Percentiles rank a stretch among this genome's conserved stretches.
These are phyloP conservation scores for Letharia lupina DNA, from an alignment of 495 filamentous ascomycete species.

Conservation along the genomic window DNA sequence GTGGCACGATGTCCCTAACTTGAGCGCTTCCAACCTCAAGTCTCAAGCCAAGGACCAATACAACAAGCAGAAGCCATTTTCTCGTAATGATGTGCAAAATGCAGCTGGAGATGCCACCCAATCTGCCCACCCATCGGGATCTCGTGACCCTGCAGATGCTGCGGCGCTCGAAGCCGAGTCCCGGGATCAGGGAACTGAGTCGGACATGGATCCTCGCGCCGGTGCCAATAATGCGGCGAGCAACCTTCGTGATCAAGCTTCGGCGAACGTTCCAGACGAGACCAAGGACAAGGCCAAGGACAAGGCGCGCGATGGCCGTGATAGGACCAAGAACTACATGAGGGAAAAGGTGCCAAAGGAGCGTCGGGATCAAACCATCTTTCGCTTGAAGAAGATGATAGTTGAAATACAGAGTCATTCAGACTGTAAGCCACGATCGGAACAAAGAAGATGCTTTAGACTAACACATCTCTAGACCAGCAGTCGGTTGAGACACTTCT, in stretches of 20 bases:
- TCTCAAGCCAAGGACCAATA: slow-evolving; percentile 52
- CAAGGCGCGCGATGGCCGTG: slow-evolving; percentile 44
- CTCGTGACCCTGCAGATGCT: slow-evolving; percentile 43
- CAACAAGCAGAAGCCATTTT: slow-evolving; percentile 52
- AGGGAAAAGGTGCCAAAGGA: slow-evolving; percentile 81
- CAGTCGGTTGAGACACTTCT: slow-evolving; percentile 81
- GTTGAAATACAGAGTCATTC: slow-evolving; percentile 89
- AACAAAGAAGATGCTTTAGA: slow-evolving; percentile 4
- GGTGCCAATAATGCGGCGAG: slow-evolving; percentile 43
- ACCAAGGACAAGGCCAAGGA: slow-evolving; percentile 57
- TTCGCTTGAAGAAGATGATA: slow-evolving; percentile 95
- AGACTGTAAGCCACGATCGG: slow-evolving; percentile 53
- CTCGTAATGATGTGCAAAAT: slow-evolving; percentile 45
- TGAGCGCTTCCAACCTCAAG: slow-evolving; percentile 64
- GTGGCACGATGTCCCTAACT: slow-evolving; percentile 84
- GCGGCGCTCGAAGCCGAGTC: slow-evolving; percentile 39
- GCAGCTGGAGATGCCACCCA: slow-evolving; percentile 49
- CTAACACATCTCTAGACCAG: slow-evolving; percentile 47
- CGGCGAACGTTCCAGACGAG: slow-evolving; percentile 52
- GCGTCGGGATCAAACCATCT: slow-evolving; percentile 86
- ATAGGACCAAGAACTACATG: slow-evolving; percentile 61
- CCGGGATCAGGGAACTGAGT: slow-evolving; percentile 35
- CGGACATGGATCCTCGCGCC: slow-evolving; percentile 46
- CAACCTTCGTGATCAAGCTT: slow-evolving; percentile 41
- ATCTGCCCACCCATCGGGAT: slow-evolving; percentile 41